Percentiles rank a stretch among this genome's conserved stretches.
Conservation (phyloP, 2,329 filamentous ascomycete genomes). For the Colletotrichum limetticola region DNA sequence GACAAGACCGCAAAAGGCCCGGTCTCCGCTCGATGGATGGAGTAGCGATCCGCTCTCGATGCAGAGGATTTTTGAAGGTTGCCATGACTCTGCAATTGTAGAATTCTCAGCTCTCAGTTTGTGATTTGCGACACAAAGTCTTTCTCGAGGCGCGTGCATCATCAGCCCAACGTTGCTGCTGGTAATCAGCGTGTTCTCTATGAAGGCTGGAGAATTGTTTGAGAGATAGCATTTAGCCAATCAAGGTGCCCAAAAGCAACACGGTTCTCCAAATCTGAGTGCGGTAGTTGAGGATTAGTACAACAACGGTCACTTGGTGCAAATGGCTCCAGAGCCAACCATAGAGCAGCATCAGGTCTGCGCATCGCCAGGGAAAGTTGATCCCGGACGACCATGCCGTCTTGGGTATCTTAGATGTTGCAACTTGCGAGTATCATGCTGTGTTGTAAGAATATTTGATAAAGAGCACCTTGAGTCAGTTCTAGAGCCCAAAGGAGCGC, state of each 20-base stretch:
- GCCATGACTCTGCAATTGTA: neutral
- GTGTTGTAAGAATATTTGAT: neutral
- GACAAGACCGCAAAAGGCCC: constrained; percentile 30
- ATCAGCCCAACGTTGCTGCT: neutral
- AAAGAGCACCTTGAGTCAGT: neutral
- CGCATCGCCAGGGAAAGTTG: neutral
- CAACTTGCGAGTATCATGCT: neutral
- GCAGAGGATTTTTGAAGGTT: neutral
- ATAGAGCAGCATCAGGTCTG: neutral
- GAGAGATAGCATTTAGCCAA: constrained; percentile 3
- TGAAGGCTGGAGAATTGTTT: constrained; percentile 2
- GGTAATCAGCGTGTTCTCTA: neutral
- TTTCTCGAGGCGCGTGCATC: neutral
- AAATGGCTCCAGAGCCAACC: neutral
- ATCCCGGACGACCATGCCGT: neutral
- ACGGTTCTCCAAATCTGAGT: constrained; percentile 6
- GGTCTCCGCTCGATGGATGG: neutral
- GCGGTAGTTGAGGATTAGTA: neutral
- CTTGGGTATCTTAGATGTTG: neutral
- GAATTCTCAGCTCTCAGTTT: neutral
- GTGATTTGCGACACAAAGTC: neutral
- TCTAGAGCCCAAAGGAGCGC: neutral
- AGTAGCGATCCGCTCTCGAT: constrained; percentile 5
- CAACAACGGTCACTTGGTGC: constrained; percentile 8
- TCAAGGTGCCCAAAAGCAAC: neutral